phyloP scores from a whole-genome alignment of 371 early-diverging fungal genomes.

The Dinochytrium kinnereticum region DNA sequence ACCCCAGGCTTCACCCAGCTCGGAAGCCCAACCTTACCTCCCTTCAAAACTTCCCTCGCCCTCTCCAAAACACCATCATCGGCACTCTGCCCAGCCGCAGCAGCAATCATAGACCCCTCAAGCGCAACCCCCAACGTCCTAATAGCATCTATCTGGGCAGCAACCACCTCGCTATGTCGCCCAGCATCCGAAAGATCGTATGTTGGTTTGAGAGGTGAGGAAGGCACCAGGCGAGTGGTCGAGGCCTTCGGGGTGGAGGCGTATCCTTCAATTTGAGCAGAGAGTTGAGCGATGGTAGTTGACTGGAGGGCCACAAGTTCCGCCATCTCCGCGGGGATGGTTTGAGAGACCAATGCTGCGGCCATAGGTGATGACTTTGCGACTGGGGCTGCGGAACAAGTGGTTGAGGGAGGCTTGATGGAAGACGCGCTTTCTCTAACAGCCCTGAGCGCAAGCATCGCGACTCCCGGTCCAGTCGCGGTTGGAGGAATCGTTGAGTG shows the following conservation, averaged over 20 bases:
- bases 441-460: conserved; percentile 9
- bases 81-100: not conserved
- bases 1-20: not conserved
- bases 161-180: no score
- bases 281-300: not conserved
- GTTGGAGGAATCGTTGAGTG: no score
- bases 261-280: not conserved
- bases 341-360: no score
- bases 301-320: not conserved
- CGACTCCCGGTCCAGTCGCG: conserved; percentile 23
- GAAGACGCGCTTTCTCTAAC: no score
- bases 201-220: not conserved
- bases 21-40: not conserved
- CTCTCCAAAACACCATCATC: not conserved
- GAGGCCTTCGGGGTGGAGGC: not conserved
- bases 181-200: not conserved
- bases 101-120: not conserved
- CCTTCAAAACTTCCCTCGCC: not conserved
- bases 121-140: not conserved
- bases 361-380: no score
- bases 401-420: no score
- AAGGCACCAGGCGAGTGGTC: not conserved
- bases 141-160: not conserved
- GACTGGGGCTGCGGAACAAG: no score
- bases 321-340: no score